A percentile compares a stretch with the other conserved stretches of the same genome.
Evolutionary conservation across 2,329 filamentous ascomycete genomes (phyloP).

Genomic region (Colletotrichum spaethianum): DNA sequence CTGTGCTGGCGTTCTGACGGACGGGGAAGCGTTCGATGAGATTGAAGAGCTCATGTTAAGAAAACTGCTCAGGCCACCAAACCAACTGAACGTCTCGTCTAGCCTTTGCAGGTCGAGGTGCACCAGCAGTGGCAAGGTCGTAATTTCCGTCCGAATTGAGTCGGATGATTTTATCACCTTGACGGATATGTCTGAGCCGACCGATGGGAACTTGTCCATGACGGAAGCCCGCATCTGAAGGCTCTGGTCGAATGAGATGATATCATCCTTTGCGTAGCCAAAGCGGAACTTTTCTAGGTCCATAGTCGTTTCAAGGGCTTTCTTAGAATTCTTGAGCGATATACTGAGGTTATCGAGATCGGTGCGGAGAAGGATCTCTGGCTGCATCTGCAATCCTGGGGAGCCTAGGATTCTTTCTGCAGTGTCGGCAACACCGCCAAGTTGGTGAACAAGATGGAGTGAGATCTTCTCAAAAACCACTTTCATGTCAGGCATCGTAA

Average conservation of each 20-base stretch:
- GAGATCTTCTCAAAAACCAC: constrained; percentile 65
- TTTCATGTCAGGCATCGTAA: constrained; percentile 56
- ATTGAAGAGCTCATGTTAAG: constrained; percentile 90
- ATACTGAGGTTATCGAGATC: constrained; percentile 61
- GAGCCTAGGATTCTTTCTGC: constrained; percentile 61
- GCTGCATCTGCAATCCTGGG: constrained; percentile 56
- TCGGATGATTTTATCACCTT: constrained; percentile 63
- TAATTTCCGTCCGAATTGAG: constrained; percentile 71
- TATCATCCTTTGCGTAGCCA: constrained; percentile 74
- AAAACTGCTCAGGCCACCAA: constrained; percentile 92
- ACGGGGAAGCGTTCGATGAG: constrained; percentile 76
- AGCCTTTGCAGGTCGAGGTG: constrained; percentile 83
- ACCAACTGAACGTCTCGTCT: constrained; percentile 89
- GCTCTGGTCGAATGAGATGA: constrained; percentile 73
- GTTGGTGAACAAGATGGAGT: constrained; percentile 68
- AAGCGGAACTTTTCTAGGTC: constrained; percentile 72
- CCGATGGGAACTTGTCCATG: constrained; percentile 69
- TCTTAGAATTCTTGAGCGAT: constrained; percentile 47
- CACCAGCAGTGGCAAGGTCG: constrained; percentile 83
- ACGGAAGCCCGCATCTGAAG: constrained; percentile 72
- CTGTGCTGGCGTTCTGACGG: constrained; percentile 53
- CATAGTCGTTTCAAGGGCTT: constrained; percentile 55
- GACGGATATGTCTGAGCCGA: constrained; percentile 71
- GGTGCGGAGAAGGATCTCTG: constrained; percentile 68
- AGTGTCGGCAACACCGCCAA: constrained; percentile 67